Conservation (phyloP, 2,329 filamentous ascomycete species). For the Penicillium hesseltinei region DNA sequence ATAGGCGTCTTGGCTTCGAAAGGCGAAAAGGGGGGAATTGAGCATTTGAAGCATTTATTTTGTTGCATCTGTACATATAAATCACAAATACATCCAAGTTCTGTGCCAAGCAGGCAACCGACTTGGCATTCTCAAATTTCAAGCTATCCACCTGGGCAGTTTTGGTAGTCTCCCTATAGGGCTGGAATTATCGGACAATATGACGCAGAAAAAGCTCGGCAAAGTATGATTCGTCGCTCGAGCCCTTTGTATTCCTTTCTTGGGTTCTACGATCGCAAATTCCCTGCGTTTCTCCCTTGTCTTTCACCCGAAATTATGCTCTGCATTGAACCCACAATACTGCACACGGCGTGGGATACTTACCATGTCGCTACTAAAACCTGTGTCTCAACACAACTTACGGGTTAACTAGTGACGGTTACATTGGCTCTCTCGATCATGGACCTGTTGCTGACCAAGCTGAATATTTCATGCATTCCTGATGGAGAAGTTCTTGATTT, state of each 20-base stretch:
- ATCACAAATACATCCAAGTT: neutral
- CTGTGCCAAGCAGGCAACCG: constrained; percentile 1
- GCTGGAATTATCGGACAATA: neutral
- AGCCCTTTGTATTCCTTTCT: neutral
- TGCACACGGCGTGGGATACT: too few species aligned
- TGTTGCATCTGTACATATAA: constrained; percentile 3
- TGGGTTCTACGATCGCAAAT: neutral
- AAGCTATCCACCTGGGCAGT: neutral
- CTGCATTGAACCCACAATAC: neutral
- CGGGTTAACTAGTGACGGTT: too few species aligned
- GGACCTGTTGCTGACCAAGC: neutral
- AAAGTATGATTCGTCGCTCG: neutral
- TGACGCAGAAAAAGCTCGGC: neutral
- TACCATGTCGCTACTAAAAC: too few species aligned
- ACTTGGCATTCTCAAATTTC: constrained; percentile 1
- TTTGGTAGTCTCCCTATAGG: neutral
- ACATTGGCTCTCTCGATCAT: too few species aligned
- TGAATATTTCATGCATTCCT: neutral
- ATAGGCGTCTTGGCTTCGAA: constrained; percentile 14
- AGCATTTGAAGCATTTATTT: constrained; percentile 6
- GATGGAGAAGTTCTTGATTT: neutral
- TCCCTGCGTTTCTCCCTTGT: neutral
- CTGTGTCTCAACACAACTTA: too few species aligned
- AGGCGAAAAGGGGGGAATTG: neutral
- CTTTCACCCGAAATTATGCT: neutral